phyloP scores from a whole-genome alignment of 495 filamentous ascomycete species.

The Neurospora sp. region DNA sequence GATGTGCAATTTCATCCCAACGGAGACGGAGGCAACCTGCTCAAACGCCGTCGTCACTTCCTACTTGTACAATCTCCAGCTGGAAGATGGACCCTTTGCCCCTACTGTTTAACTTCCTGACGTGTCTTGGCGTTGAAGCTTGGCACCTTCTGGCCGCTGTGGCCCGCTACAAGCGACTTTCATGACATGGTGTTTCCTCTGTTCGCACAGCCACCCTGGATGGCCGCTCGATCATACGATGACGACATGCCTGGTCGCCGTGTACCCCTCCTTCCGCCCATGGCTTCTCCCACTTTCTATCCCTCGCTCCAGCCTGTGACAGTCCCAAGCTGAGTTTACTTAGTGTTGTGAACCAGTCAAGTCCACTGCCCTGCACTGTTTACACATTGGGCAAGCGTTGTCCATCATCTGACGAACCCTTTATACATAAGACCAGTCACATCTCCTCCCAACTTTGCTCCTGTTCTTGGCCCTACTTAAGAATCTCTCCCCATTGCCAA shows the following conservation, averaged over 20 bases:
- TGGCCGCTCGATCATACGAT: slow-evolving; percentile 13
- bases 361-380: not conserved
- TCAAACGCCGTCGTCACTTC: not conserved
- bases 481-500: not conserved
- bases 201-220: slow-evolving; percentile 11
- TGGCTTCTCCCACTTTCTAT: not conserved
- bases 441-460: not conserved
- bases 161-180: not conserved
- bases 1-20: not conserved
- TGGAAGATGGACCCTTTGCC: not conserved
- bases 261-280: slow-evolving; percentile 5
- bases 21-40: not conserved
- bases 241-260: slow-evolving; percentile 18
- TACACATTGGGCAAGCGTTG: not conserved
- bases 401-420: not conserved
- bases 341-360: not conserved
- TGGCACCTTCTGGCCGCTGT: not conserved
- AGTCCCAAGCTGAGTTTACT: not conserved
- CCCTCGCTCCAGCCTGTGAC: slow-evolving; percentile 1
- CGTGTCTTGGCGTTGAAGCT: not conserved
- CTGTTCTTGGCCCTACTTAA: not conserved
- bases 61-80: not conserved
- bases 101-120: not conserved
- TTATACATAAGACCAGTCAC: not conserved
- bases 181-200: not conserved